A percentile compares a stretch with the other conserved stretches of the same genome.
These are phyloP conservation scores for Neurospora pannonica DNA, from an alignment of 495 filamentous ascomycete species.

Conservation along the genomic window DNA sequence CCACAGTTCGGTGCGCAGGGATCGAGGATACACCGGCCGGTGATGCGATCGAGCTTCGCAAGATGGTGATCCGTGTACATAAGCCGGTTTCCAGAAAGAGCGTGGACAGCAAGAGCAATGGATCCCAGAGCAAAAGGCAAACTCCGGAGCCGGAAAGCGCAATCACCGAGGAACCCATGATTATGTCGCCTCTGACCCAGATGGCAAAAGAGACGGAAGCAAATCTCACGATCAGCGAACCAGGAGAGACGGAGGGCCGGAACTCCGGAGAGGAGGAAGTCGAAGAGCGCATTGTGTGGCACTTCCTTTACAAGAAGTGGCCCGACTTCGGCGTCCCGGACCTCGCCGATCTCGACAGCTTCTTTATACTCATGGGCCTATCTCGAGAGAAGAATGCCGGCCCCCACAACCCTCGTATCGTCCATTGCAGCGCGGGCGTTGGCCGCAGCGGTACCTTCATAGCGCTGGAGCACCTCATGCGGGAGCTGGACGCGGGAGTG, in stretches of 20 bases:
- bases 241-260: not conserved
- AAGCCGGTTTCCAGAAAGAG: not conserved
- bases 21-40: slow-evolving; percentile 36
- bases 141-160: not conserved
- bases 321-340: slow-evolving; percentile 87
- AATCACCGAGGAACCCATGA: not conserved
- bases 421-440: slow-evolving; percentile 92
- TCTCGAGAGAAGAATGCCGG: slow-evolving; percentile 59
- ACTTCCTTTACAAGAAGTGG: slow-evolving; percentile 88
- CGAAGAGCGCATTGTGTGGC: slow-evolving; percentile 66
- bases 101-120: not conserved
- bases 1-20: slow-evolving; percentile 41
- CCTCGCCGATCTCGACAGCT: slow-evolving; percentile 63
- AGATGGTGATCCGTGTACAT: slow-evolving; percentile 39
- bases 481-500: slow-evolving; percentile 68
- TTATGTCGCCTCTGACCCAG: not conserved
- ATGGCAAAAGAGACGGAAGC: slow-evolving; percentile 1
- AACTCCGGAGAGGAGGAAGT: slow-evolving; percentile 25
- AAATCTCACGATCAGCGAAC: not conserved
- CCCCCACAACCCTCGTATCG: slow-evolving; percentile 67
- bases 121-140: not conserved
- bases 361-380: slow-evolving; percentile 68
- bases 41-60: slow-evolving; percentile 46
- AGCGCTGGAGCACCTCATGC: slow-evolving; percentile 79
- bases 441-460: slow-evolving; percentile 94